Evolutionary conservation across 345 rosid species (phyloP), one percentile per base, ranked within the genome.

Genomic region (Brassica incana): DNA sequence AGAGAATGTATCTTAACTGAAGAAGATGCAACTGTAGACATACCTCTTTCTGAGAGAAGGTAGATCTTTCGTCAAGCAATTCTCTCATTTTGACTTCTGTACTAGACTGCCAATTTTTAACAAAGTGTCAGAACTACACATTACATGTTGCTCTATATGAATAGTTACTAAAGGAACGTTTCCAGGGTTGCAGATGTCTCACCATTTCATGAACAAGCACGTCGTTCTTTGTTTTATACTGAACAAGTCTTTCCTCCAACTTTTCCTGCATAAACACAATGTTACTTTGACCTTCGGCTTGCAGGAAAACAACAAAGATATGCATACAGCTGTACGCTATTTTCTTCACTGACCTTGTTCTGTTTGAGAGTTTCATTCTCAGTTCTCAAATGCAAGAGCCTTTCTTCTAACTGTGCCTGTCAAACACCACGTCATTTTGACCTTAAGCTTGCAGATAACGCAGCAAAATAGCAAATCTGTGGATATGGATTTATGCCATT

Each of bases 31-130:
- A 64, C 43, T 58, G 8, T 8, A n/a, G 40, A 71, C 61, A 83
- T 84, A 90, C 95, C 91, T 63, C 81, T 68, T 86, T 87, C 80
- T 77, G 38, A 73, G 61, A 78, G 80, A 90, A 61, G 60, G 79
- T 65, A 63, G 86, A 80, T 71, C 69, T 86, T 73, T 88, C 94
- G 11, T 87, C 84, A 67, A 65, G 36, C 65, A 87, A 78, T 62
- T 29, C 67, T 67, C 75, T 79, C 71, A 87, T 85, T 73, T 83
- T 84, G 77, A 65, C 86, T 82, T 85, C 88, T 79, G 92, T 80
- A 83, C 78, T 71, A 74, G 84, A 83, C 95, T 93, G 88, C 73
- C 79, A 38, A 64, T 76, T 67, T 8, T 68, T 71, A 56, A 9
- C 33, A 52, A 43, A 69, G 32, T 61, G 83, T 9, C 69, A 80